Base-by-base conservation (phyloP, 345 rosid species). In the Bruguiera parviflora region DNA sequence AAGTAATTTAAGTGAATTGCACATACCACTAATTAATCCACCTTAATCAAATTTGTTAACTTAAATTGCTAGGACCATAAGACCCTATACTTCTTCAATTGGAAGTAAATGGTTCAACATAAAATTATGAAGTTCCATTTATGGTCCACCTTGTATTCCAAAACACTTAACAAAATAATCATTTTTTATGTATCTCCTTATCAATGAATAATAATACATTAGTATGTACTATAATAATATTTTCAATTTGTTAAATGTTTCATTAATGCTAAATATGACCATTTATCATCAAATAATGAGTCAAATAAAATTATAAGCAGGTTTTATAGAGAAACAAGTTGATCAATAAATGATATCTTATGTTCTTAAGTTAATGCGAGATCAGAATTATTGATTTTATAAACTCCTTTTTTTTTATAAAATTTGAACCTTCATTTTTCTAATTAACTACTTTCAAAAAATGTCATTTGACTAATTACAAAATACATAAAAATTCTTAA, bases 1-100 rank as follows among this genome's bases (percentile, higher is more conserved):
- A 5, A 75, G 65, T 70, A 81, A 60, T 55, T 67, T 75, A 70
- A 83, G 85, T 20, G 82, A 72, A 39, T 79, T 53, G 63, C 82
- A 81, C 11, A 75, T 0, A 18, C 82, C 80, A 6, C 77, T 75
- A 11, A 75, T 79, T 1, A 83, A 63, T 1, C 84, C 80, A 0
- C 89, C 80, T 5, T 81, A 79, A 0, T 76, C 28, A 56, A 71
- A 70, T 32, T 53, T 64, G 61, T 71, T 83, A n/a, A 65, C 76
- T 65, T 83, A 75, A 35, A 80, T 84, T n/a, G 52, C 66, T 2
- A 60, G 7, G 75, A 77, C 28, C 77, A 53, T 49, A 73, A 61
- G 35, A 37, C 37, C 32, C 35, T 62, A 57, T 71, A 63, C 74
- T 6, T 58, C 25, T 1, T 58, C 75, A 20, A 73, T 27, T 6